Base-by-base conservation (phyloP, 2,329 filamentous ascomycete species). In the Phymatotrichopsis omnivora region DNA sequence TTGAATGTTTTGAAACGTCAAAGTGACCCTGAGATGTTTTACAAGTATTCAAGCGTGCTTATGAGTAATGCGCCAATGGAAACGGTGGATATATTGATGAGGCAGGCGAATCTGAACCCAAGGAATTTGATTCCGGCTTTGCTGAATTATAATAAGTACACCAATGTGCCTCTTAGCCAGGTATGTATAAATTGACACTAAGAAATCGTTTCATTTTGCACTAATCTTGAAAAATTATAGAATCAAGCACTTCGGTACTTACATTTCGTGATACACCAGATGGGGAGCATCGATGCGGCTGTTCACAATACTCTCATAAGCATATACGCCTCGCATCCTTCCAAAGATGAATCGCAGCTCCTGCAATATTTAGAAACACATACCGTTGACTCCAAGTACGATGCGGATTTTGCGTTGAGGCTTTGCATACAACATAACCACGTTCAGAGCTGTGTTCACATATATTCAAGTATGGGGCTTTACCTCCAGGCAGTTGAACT, bases 281-380 rank as follows among this genome's bases (percentile, higher is more conserved):
- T 87, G 59, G 73, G 82, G 62, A 81, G 86, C 42, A 73, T 80
- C 48, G 74, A 89, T 58, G 79, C 91, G 2, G 89, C 91, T 2
- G 81, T 98, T 8, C 91, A 98, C 68, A 98, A 98, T 63, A 96
- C 91, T 0, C 75, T 98, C 5, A 85, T 98, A 37, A 94, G 89
- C 7, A 89, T 98, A 40, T 93, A 95, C 62, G 91, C 91, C 3
- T 86, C 87, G 0, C 81, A 91, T 56, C 71, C 81, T 2, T 85
- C 84, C 2, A 73, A 76, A 45, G 86, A 93, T 45, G 91, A 98
- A 66, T 79, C 82, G 0, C 82, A 82, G 0, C 74, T 98, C 2
- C 73, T 96, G 30, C 75, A 80, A 5, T 98, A 98, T 61, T 78
- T 98, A 5, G 83, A 95, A 64, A 80, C 83, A 0, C 89, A 98